Conservation (phyloP, 768 basidiomycete genomes). For the Nidularia pulvinata region DNA sequence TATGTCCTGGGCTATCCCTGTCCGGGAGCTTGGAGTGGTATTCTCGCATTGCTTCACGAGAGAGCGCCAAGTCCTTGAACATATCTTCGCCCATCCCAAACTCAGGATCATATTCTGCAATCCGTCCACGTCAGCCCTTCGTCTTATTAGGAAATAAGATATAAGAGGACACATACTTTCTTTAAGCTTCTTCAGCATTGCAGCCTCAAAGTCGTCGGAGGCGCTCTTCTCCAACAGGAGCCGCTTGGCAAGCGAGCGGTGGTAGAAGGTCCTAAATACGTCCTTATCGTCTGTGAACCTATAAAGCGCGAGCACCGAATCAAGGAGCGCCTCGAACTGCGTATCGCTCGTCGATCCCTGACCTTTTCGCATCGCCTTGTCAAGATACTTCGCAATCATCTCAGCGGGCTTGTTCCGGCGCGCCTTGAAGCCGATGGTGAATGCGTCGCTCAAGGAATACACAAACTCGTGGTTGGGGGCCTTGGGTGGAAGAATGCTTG, state of each 20-base stretch:
- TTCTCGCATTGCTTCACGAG: conserved; percentile 69
- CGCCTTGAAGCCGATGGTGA: conserved; percentile 71
- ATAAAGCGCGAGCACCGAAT: conserved; percentile 73
- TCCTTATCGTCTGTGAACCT: conserved; percentile 92
- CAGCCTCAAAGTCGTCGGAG: conserved; percentile 84
- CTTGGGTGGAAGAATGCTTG: conserved; percentile 26
- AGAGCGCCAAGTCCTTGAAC: conserved; percentile 89
- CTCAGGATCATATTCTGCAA: conserved; percentile 89
- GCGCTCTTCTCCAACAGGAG: conserved; percentile 84
- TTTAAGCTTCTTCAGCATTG: conserved; percentile 84
- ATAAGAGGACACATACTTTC: conserved; percentile 40
- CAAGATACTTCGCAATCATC: conserved; percentile 91
- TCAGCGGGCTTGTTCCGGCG: conserved; percentile 86
- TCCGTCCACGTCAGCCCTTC: not conserved
- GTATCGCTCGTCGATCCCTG: conserved; percentile 68
- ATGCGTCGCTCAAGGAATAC: conserved; percentile 73
- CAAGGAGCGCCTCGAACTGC: conserved; percentile 62
- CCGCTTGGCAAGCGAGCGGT: conserved; percentile 85
- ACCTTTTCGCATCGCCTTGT: conserved; percentile 84
- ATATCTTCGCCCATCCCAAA: conserved; percentile 94
- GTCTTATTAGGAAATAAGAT: not conserved
- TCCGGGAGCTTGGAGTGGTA: conserved; percentile 49
- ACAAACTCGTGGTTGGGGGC: conserved; percentile 53
- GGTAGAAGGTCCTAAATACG: conserved; percentile 93
- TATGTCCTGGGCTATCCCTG: conserved; percentile 33